These are phyloP conservation scores for Amniculicola lignicola DNA, from an alignment of 495 filamentous ascomycete genomes.

Conservation along the genomic window DNA sequence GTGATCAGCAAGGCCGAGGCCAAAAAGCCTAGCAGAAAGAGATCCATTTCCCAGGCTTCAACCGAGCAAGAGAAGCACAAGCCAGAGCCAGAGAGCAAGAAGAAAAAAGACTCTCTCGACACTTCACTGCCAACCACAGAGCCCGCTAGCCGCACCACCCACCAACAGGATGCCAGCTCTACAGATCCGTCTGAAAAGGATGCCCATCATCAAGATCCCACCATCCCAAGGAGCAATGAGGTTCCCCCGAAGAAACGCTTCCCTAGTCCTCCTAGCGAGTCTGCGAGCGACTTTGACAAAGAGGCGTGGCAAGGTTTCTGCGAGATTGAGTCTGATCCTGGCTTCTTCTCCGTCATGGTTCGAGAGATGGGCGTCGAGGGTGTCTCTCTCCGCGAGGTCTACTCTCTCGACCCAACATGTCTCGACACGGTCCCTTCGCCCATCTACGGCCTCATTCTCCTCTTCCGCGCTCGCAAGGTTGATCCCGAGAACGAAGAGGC, in stretches of 20 bases:
- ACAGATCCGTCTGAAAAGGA: too few relatives aligned
- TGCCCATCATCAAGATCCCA: too few relatives aligned
- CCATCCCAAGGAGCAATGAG: too few relatives aligned
- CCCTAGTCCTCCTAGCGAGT: conserved; percentile 38
- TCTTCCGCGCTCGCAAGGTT: conserved; percentile 68
- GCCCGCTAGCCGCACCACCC: too few relatives aligned
- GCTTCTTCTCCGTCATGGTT: conserved; percentile 83
- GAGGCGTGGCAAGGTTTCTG: conserved; percentile 71
- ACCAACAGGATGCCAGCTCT: too few relatives aligned
- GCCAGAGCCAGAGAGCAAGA: too few relatives aligned
- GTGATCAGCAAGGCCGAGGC: too few relatives aligned
- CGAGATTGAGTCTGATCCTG: conserved; percentile 89
- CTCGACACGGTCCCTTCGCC: conserved; percentile 68
- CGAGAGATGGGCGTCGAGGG: conserved; percentile 69
- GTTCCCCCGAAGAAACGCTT: conserved; percentile 9
- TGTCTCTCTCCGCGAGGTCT: conserved; percentile 75
- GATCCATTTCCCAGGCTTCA: too few relatives aligned
- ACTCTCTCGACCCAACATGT: conserved; percentile 65
- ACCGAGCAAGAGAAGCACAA: too few relatives aligned
- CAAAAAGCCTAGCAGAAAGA: too few relatives aligned
- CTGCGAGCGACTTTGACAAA: conserved; percentile 47
- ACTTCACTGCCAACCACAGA: too few relatives aligned
- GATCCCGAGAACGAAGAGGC: conserved; percentile 55
- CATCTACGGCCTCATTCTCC: conserved; percentile 77
- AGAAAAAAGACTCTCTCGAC: too few relatives aligned